phyloP scores from a whole-genome alignment of 352 stramenopile genomes.

The Pythium aphanidermatum region DNA sequence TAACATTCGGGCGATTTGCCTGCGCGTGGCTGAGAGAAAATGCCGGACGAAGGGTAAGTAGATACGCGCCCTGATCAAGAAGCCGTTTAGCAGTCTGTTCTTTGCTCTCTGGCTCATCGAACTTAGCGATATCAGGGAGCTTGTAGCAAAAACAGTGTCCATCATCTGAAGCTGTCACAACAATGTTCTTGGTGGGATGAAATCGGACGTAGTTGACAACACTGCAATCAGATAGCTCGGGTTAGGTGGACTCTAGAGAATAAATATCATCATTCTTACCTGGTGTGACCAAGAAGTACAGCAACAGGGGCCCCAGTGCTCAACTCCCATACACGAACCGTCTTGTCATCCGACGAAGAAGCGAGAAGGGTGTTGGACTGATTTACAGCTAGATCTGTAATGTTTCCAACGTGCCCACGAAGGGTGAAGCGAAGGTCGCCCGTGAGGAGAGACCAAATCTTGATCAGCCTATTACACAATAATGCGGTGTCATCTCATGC shows the following conservation, averaged over 20 bases:
- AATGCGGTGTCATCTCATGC: too few relatives aligned
- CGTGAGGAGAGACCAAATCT: constrained; percentile 93
- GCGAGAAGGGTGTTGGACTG: constrained; percentile 71
- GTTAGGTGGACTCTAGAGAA: constrained; percentile 5
- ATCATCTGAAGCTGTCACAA: constrained; percentile 92
- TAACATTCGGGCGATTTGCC: constrained; percentile 16
- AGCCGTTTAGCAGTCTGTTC: constrained; percentile 75
- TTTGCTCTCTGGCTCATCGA: constrained; percentile 54
- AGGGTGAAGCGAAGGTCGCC: constrained; percentile 79
- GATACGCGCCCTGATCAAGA: constrained; percentile 61
- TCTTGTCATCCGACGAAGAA: constrained; percentile 87
- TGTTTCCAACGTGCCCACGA: constrained; percentile 83
- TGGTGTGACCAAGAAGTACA: constrained; percentile 83
- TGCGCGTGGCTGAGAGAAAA: constrained; percentile 65
- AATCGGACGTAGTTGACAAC: constrained; percentile 86
- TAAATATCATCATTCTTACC: constrained; percentile 44
- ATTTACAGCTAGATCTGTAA: constrained; percentile 88
- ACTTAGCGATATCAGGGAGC: constrained; percentile 58
- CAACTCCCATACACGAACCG: constrained; percentile 85
- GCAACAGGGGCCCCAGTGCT: constrained; percentile 75
- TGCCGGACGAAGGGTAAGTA: constrained; percentile 73
- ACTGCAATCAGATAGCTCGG: constrained; percentile 16
- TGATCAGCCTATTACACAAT: constrained; percentile 81
- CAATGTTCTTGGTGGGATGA: constrained; percentile 77
- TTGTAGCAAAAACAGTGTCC: constrained; percentile 89